Evolutionary conservation across 139 green algal species (phyloP).

Genomic region (Zygnema cylindricum): DNA sequence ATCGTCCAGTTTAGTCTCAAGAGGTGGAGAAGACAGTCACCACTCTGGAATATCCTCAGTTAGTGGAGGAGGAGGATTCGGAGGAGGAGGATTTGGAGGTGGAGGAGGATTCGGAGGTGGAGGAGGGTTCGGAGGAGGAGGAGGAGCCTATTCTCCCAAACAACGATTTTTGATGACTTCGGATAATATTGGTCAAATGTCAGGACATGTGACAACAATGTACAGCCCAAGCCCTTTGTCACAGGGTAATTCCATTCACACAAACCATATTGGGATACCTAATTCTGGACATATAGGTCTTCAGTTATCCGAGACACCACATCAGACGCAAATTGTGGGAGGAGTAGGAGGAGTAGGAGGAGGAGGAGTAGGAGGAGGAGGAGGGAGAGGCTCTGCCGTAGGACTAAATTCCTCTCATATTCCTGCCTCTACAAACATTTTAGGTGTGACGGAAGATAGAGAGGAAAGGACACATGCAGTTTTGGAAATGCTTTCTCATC

Average conservation of each 20-base stretch:
- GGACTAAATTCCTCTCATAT: background rate
- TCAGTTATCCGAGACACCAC: too few species aligned
- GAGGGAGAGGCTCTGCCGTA: background rate
- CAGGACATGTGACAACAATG: background rate
- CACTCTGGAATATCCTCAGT: too few species aligned
- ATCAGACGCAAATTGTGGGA: too few species aligned
- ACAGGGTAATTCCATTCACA: background rate
- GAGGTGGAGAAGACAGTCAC: background rate
- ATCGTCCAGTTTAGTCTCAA: background rate
- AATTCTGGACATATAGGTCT: too few species aligned
- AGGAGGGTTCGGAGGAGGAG: background rate
- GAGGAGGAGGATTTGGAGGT: too few species aligned
- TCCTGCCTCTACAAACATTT: background rate
- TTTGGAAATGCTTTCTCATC: background rate
- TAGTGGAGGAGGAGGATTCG: too few species aligned
- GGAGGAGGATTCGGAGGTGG: too few species aligned
- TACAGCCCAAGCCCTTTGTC: background rate
- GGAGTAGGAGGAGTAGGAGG: background rate
- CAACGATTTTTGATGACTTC: background rate
- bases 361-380: background rate
- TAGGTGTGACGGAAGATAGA: background rate
- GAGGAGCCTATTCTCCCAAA: background rate
- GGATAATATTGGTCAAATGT: background rate
- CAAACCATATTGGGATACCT: background rate
- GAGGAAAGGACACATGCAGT: background rate